Percentiles rank a stretch among this genome's conserved stretches.
Conservation (phyloP, 1,139 yeast genomes). For the Taphrina populina region DNA sequence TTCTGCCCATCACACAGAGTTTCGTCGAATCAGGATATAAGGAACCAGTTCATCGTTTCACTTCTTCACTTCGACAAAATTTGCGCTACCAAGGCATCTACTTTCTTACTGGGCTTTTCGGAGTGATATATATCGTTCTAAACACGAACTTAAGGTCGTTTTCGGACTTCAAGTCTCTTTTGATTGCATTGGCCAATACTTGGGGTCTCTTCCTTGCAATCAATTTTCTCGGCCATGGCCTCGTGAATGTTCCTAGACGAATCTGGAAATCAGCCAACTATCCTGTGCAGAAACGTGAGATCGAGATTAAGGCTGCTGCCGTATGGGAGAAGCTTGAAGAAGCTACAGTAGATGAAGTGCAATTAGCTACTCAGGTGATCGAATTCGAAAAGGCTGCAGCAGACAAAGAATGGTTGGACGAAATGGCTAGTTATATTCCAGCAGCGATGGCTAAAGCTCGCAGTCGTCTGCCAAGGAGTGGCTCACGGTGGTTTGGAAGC, state of each 20-base stretch:
- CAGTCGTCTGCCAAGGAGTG: not conserved
- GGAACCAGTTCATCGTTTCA: constrained; percentile 51
- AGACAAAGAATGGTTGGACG: constrained; percentile 48
- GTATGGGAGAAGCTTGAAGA: constrained; percentile 66
- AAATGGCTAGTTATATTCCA: constrained; percentile 42
- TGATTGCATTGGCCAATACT: constrained; percentile 76
- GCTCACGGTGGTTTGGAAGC: constrained; percentile 5
- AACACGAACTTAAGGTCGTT: constrained; percentile 54
- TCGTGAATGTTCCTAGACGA: constrained; percentile 62
- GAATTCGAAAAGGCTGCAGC: constrained; percentile 49
- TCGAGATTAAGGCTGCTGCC: constrained; percentile 59
- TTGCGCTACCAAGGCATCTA: constrained; percentile 61
- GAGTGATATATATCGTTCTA: constrained; percentile 60
- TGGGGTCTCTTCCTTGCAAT: constrained; percentile 72
- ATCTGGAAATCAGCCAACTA: constrained; percentile 43
- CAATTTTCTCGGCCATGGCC: constrained; percentile 84
- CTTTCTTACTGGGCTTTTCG: constrained; percentile 55
- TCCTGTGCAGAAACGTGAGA: constrained; percentile 46
- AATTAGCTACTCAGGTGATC: constrained; percentile 62
- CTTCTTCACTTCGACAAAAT: constrained; percentile 60
- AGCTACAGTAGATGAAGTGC: constrained; percentile 61
- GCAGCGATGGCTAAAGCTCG: constrained; percentile 24
- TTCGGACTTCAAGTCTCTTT: constrained; percentile 52
- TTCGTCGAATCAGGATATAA: constrained; percentile 70
- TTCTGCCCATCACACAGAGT: constrained; percentile 70